Evolutionary conservation across 1,139 yeast species (phyloP).

Genomic region (Hanseniaspora uvarum): DNA sequence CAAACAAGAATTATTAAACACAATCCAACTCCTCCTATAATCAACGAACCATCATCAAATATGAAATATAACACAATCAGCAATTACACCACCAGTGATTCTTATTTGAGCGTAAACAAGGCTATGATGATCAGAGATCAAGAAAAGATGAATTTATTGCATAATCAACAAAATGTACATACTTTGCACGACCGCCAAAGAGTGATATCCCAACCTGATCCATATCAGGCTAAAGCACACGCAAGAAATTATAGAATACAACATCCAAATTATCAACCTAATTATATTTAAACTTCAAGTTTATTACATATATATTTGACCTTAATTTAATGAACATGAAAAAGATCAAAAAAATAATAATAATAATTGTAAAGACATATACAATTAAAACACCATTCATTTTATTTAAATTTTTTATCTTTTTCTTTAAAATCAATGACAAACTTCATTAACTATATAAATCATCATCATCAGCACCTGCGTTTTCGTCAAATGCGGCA

Average conservation of each 20-base stretch:
- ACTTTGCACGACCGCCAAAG: neutral
- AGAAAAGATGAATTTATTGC: neutral
- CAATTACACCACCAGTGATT: slow-evolving; percentile 10
- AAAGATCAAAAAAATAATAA: neutral
- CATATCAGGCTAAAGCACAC: neutral
- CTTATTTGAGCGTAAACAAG: slow-evolving; percentile 6
- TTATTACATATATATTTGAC: neutral
- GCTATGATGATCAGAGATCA: slow-evolving; percentile 5
- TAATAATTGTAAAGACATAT: no score
- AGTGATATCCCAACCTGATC: neutral
- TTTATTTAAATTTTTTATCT: neutral
- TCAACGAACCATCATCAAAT: neutral
- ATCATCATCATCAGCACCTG: slow-evolving; percentile 67
- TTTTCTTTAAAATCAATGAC: slow-evolving; percentile 15
- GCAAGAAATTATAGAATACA: slow-evolving; percentile 13
- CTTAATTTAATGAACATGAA: no score
- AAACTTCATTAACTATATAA: slow-evolving; percentile 53
- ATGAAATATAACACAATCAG: neutral
- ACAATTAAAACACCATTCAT: no score
- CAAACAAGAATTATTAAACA: neutral
- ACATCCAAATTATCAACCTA: slow-evolving; percentile 8
- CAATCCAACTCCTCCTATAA: slow-evolving; percentile 11
- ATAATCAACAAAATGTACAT: no score
- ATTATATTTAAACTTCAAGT: neutral
- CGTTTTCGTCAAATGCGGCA: slow-evolving; percentile 32